A percentile compares a stretch with the other conserved stretches of the same genome.
These are phyloP conservation scores for Cyberlindnera mycetangii DNA, from an alignment of 805 yeast species.

Conservation along the genomic window DNA sequence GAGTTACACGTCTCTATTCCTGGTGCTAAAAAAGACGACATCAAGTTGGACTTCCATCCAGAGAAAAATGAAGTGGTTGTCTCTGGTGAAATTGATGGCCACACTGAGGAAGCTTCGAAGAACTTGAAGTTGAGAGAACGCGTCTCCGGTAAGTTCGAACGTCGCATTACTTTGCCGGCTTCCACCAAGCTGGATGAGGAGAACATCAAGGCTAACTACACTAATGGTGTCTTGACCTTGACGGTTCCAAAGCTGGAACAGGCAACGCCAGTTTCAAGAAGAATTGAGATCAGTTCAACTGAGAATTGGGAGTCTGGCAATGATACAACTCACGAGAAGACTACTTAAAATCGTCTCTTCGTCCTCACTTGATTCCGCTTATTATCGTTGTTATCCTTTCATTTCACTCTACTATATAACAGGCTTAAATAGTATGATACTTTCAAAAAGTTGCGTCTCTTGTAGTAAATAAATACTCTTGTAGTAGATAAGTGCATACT, in stretches of 20 bases:
- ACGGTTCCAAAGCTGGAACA: constrained; percentile 38
- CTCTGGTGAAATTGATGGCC: constrained; percentile 41
- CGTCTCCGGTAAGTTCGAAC: constrained; percentile 38
- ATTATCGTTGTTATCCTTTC: background rate
- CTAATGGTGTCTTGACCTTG: constrained; percentile 43
- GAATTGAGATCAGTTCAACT: constrained; percentile 30
- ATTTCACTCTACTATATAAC: too few species aligned
- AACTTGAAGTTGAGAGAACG: constrained; percentile 34
- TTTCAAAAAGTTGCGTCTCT: background rate
- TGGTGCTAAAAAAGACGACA: constrained; percentile 43
- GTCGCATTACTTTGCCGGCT: constrained; percentile 40
- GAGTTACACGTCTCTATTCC: constrained; percentile 44
- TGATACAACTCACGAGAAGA: background rate
- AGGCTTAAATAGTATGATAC: too few species aligned
- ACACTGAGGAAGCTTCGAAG: constrained; percentile 24
- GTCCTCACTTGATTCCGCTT: background rate
- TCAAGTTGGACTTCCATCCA: constrained; percentile 45
- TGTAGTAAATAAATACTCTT: background rate
- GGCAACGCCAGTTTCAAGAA: constrained; percentile 24
- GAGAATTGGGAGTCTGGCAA: constrained; percentile 22
- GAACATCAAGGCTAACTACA: constrained; percentile 43
- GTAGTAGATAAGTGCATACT: background rate
- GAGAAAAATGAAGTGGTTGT: constrained; percentile 41
- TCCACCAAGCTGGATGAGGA: constrained; percentile 39
- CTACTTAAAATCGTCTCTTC: background rate